phyloP scores from a whole-genome alignment of 2,329 filamentous ascomycete species.

The Delphinella strobiligena region DNA sequence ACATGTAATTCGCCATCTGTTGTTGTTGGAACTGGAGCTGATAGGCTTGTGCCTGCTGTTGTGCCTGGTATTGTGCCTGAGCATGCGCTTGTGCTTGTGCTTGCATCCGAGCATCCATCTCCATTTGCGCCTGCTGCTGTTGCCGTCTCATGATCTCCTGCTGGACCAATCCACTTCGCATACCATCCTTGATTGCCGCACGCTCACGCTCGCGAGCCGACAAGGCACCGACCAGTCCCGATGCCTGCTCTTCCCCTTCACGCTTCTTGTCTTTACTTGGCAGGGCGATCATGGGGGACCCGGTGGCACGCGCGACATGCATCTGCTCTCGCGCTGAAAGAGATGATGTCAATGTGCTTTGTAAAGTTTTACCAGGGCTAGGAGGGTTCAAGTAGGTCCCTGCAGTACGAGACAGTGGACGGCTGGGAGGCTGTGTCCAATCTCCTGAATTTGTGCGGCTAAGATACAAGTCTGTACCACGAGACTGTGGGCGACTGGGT shows the following conservation, averaged over 20 bases:
- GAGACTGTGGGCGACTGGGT: neutral
- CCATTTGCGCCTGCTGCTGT: slow-evolving; percentile 30
- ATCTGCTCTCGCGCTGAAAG: slow-evolving; percentile 84
- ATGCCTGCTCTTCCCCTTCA: slow-evolving; percentile 20
- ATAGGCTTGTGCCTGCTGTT: slow-evolving; percentile 17
- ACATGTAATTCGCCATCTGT: slow-evolving; percentile 3
- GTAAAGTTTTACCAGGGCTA: slow-evolving; percentile 11
- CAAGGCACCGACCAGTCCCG: slow-evolving; percentile 63
- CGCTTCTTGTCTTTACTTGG: slow-evolving; percentile 33
- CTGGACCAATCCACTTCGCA: slow-evolving; percentile 54
- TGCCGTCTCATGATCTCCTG: slow-evolving; percentile 50
- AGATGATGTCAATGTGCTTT: slow-evolving; percentile 38
- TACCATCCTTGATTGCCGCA: slow-evolving; percentile 54
- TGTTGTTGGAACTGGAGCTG: slow-evolving; percentile 3
- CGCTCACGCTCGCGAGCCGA: slow-evolving; percentile 70
- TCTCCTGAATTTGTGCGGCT: neutral
- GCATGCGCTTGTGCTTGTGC: slow-evolving; percentile 14
- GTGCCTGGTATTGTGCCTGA: slow-evolving; percentile 15
- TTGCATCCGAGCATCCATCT: slow-evolving; percentile 27
- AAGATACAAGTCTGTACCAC: too few relatives aligned
- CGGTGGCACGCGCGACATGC: slow-evolving; percentile 72
- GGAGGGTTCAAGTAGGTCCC: slow-evolving; percentile 34
- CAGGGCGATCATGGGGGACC: slow-evolving; percentile 62
- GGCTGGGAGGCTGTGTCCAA: slow-evolving; percentile 12
- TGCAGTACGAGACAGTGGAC: slow-evolving; percentile 47